Base-by-base conservation (phyloP, 208 protist species). In the Crithidia sp. region DNA sequence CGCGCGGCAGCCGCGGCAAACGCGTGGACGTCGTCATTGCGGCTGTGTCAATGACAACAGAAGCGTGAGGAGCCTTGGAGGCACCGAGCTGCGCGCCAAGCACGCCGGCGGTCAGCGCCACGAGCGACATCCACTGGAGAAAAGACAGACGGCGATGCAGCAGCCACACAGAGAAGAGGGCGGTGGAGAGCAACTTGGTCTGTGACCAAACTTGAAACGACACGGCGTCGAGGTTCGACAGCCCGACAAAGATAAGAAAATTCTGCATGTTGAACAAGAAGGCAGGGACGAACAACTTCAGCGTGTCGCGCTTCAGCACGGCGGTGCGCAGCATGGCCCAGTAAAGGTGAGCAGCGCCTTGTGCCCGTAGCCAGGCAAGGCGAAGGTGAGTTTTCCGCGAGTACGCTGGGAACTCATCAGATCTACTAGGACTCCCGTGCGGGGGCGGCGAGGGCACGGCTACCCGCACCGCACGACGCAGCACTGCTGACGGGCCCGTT, bases 161-260 rank as follows among this genome's bases (percentile, higher is more conserved):
- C 71, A 94, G 74, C 68, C 80, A 76, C 9, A 93, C 84, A 16
- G 91, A 94, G 53, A 96, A 90, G 5, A 92, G 19, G 17, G 89
- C 89, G 13, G 91, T 79, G 36, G 74, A 91, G 0, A 94, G 76
- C 13, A 96, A 67, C 58, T 93, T 92, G 10, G 84, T 89, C 69
- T 96, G 91, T 14, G 89, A 94, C 83, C 85, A 91, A 3, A 93
- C 72, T 63, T 96, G 91, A 66, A 92, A 96, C 10, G 81, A 82
- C 17, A 89, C 71, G 41, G 84, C 87, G 56, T 96, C 91, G 0
- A 96, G 67, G 68, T 93, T 83, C 4, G 79, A 80, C 8, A 96
- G 83, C 12, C 79, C 85, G 5, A 93, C 59, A 75, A 94, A 94
- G 54, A 90, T 62, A 36, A 91, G 70, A 64, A 91, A 89, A 56